phyloP scores from a whole-genome alignment of 495 filamentous ascomycete genomes.

The Xanthoparmelia taractica region DNA sequence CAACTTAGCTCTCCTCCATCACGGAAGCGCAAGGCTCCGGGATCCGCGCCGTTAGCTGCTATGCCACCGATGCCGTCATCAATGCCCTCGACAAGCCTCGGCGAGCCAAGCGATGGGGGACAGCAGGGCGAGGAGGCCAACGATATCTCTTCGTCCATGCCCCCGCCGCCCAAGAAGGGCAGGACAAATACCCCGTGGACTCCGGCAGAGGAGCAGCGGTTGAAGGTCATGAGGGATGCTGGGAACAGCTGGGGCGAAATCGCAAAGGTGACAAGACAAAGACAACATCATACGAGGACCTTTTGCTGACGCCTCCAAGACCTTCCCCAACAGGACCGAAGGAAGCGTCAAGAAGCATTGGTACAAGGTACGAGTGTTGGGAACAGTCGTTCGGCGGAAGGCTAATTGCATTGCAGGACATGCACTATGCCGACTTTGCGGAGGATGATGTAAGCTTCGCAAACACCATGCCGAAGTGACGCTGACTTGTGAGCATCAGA shows the following conservation, averaged over 20 bases:
- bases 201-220: slow-evolving; percentile 79
- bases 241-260: slow-evolving; percentile 96
- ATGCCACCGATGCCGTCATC: slow-evolving; percentile 32
- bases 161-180: slow-evolving; percentile 69
- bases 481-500: slow-evolving; percentile 47
- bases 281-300: neutral
- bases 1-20: slow-evolving; percentile 32
- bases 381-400: slow-evolving; percentile 11
- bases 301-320: slow-evolving; percentile 44
- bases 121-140: slow-evolving; percentile 29
- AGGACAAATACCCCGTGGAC: slow-evolving; percentile 98
- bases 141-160: slow-evolving; percentile 33
- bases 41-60: slow-evolving; percentile 25
- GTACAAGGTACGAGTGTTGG: slow-evolving; percentile 70
- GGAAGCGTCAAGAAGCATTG: slow-evolving; percentile 99
- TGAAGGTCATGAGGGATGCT: slow-evolving; percentile 89
- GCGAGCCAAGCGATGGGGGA: slow-evolving; percentile 29
- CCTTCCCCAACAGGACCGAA: slow-evolving; percentile 86
- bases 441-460: slow-evolving; percentile 77
- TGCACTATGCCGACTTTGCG: slow-evolving; percentile 98
- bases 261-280: slow-evolving; percentile 60
- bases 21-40: slow-evolving; percentile 41
- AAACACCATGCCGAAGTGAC: neutral
- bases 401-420: slow-evolving; percentile 52
- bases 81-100: slow-evolving; percentile 25